Evolutionary conservation across 495 filamentous ascomycete genomes (phyloP).

Genomic region (Neurospora sp.): DNA sequence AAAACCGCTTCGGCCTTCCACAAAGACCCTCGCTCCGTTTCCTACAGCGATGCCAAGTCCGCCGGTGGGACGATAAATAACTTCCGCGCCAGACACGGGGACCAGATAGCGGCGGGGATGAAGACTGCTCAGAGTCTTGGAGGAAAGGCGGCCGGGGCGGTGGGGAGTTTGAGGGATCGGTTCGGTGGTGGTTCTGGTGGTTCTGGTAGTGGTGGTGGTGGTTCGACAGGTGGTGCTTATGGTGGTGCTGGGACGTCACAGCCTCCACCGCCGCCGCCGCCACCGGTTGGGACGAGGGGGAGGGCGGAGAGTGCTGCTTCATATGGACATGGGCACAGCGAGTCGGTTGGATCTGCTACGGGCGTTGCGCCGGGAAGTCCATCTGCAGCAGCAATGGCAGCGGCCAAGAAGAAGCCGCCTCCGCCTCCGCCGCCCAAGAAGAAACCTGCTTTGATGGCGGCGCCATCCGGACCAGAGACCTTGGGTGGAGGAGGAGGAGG

Average conservation of each 20-base stretch:
- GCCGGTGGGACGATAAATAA: constrained; percentile 55
- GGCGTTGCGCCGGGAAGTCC: background rate
- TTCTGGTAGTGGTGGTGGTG: background rate
- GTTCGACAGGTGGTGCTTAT: background rate
- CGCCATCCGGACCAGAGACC: too few relatives aligned
- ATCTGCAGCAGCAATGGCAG: constrained; percentile 15
- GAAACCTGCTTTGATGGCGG: constrained; percentile 7
- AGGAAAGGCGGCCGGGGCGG: constrained; percentile 22
- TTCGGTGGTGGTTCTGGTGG: constrained; percentile 13
- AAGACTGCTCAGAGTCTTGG: constrained; percentile 48
- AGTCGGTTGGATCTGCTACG: background rate
- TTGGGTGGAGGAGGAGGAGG: too few relatives aligned
- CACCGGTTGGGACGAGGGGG: background rate
- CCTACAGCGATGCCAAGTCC: constrained; percentile 41
- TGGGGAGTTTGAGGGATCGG: background rate
- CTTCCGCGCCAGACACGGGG: constrained; percentile 64
- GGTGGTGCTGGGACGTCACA: background rate
- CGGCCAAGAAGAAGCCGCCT: constrained; percentile 53
- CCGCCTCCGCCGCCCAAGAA: constrained; percentile 55
- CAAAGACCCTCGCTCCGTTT: constrained; percentile 49
- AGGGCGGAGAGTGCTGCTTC: background rate
- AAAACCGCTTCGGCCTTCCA: constrained; percentile 45
- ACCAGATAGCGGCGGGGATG: constrained; percentile 58
- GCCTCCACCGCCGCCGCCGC: background rate
- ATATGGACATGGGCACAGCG: background rate